Evolutionary conservation across 78 protist species (phyloP), one percentile per base, ranked within the genome.

Genomic region (Dictyostelium firmibasis): DNA sequence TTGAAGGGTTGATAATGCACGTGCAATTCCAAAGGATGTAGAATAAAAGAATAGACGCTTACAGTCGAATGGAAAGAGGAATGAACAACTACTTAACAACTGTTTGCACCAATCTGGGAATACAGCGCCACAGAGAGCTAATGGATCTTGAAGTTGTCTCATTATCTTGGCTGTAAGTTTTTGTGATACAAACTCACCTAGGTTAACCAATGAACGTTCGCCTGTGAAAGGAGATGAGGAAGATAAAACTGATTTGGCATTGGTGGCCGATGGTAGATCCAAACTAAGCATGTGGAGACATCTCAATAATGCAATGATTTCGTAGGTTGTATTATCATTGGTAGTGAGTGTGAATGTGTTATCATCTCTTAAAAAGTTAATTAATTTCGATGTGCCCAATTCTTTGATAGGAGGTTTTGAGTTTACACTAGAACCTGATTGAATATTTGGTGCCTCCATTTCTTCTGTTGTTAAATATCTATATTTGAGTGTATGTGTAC

Each of bases 91-190:
- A 23, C 11, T 53, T 14, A 83, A 72, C 47, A 97, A 72, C 27
- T 85, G 91, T 35, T 91, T 82, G n/a, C 88, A 84, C 98, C 98
- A 97, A 16, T 53, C 69, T 3, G 98, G 98, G 18, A 96, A 62
- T 9, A 92, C 57, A 47, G 93, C 78, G 31, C 97, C 81, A 93
- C 97, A 97, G 1, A 96, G 96, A 10, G 93, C 91, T 74, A 97
- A 79, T 44, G 98, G 98, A 91, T 97, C 98, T 43, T 84, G 91
- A 70, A 97, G 96, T 79, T 96, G 97, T n/a, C 98, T 95, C 92
- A 76, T 70, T 25, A 97, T 86, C 92, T 96, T 96, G 27, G 97
- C 94, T 13, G 96, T 70, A 9, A 97, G 92, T 84, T 96, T 96
- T 75, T 77, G 81, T 36, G 86, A 93, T 36, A 85, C 25, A 47